These are phyloP conservation scores for Penicillium frequentans DNA, from an alignment of 2,329 filamentous ascomycete genomes.

Conservation along the genomic window DNA sequence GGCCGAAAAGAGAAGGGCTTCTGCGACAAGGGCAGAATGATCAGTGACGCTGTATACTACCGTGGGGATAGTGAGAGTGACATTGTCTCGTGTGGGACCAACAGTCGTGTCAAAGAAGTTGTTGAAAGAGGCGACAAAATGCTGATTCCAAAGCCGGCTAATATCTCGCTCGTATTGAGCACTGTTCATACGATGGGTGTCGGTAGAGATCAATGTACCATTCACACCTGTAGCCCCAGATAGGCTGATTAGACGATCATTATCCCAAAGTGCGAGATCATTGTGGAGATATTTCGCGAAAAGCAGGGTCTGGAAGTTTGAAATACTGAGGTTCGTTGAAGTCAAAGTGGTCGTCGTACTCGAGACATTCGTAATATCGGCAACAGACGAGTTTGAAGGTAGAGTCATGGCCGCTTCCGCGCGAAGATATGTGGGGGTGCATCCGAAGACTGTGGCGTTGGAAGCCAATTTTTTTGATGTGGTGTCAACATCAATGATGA, in stretches of 20 bases:
- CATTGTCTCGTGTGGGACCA: neutral
- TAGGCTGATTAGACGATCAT: neutral
- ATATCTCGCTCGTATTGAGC: constrained; percentile 1
- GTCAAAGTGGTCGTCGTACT: neutral
- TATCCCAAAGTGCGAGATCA: neutral
- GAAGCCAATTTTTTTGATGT: constrained; percentile 1
- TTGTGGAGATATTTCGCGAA: neutral
- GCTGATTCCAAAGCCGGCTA: constrained; percentile 7
- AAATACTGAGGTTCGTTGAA: neutral
- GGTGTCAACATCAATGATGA: constrained; percentile 5
- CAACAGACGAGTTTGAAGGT: neutral
- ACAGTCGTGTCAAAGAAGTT: constrained; percentile 11
- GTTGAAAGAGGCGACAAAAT: constrained; percentile 11
- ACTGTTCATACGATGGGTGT: neutral
- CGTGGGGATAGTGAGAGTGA: constrained; percentile 2
- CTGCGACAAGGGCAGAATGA: constrained; percentile 3
- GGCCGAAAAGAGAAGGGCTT: constrained; percentile 5
- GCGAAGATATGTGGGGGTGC: neutral
- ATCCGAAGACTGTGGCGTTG: constrained; percentile 12
- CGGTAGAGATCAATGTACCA: neutral
- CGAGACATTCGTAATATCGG: neutral
- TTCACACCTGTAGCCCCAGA: neutral
- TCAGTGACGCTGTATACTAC: constrained; percentile 7
- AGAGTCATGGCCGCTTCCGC: neutral
- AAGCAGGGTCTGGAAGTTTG: neutral